These are phyloP conservation scores for Iris macrosiphon DNA, from an alignment of 106 monocot species.

Conservation along the genomic window DNA sequence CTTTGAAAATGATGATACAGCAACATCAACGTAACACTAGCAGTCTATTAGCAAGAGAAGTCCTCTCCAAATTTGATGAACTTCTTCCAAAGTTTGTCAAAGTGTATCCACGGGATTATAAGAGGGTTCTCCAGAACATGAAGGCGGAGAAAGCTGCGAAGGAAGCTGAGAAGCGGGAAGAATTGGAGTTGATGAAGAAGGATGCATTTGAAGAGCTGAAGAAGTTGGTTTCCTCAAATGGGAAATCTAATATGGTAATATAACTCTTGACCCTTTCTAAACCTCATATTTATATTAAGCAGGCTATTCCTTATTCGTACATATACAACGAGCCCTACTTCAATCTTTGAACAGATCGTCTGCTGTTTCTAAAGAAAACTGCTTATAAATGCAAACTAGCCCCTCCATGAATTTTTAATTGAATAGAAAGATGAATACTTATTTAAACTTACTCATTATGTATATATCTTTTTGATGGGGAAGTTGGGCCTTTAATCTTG, in stretches of 20 bases:
- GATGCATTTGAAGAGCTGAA: constrained; percentile 68
- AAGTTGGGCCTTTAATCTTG: no score
- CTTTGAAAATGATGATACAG: constrained; percentile 84
- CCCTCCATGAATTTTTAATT: no score
- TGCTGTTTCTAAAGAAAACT: no score
- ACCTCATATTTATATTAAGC: no score
- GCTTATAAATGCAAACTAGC: no score
- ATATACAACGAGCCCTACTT: no score
- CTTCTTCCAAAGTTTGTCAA: constrained; percentile 85
- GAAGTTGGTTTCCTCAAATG: constrained; percentile 40
- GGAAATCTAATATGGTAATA: constrained; percentile 25
- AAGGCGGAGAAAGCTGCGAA: constrained; percentile 64
- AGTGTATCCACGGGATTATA: constrained; percentile 94
- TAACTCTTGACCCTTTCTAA: no score
- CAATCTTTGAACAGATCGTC: no score
- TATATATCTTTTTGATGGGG: no score
- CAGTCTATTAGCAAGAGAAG: constrained; percentile 65
- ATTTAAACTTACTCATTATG: no score
- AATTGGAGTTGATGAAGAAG: constrained; percentile 53
- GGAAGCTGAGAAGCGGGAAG: constrained; percentile 58
- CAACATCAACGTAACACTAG: constrained; percentile 87
- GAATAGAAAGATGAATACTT: no score
- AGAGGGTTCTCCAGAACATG: constrained; percentile 57
- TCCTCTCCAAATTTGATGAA: constrained; percentile 59
- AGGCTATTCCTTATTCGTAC: no score